Base-by-base conservation (phyloP, 1,284 basidiomycete species). In the Cryptococcus sp. region DNA sequence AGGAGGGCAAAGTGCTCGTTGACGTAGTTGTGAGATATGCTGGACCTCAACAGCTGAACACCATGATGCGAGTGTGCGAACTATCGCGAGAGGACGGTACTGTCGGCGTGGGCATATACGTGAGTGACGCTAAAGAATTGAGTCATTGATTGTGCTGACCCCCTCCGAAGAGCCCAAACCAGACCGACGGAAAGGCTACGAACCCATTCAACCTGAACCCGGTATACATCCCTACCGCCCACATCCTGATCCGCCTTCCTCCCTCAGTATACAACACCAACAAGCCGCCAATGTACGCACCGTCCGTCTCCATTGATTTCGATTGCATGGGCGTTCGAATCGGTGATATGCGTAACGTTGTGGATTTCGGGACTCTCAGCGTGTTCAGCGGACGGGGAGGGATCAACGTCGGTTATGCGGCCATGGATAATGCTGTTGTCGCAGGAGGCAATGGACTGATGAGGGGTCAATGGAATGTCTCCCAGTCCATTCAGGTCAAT, bases 61-160 rank as follows among this genome's bases (percentile, higher is more conserved):
- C 54, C 2, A 63, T 73, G 40, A 68, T 73, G 47, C 48, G 64
- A 20, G 72, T 78, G 5, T 78, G 78, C 55, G 57, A 69, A 49
- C 63, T 79, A 66, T 39, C 27, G 0, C 56, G 69, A 23, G 54
- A 54, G 1, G 68, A 70, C 39, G 68, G 68, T 5, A 64, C 68
- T 22, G 25, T 68, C 0, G 77, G 78, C 7, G 62, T 79, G 5
- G 78, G 76, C 10, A 66, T 79, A 25, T 79, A 71, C 58, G 76
- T 77, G 57, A 66, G 76, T 69, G 1, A 8, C 6, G 30, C 25
- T 40, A 4, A 6, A 39, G 19, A 4, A n/a, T 20, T 35, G 40
- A 8, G 30, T 10, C 16, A 17, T 13, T 38, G 16, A 6, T 45
- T 5, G 8, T 16, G 41, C 45, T 56, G 50, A 58, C 57, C 35